These are phyloP conservation scores for Capronia americana DNA, from an alignment of 2,329 filamentous ascomycete genomes.

Conservation along the genomic window DNA sequence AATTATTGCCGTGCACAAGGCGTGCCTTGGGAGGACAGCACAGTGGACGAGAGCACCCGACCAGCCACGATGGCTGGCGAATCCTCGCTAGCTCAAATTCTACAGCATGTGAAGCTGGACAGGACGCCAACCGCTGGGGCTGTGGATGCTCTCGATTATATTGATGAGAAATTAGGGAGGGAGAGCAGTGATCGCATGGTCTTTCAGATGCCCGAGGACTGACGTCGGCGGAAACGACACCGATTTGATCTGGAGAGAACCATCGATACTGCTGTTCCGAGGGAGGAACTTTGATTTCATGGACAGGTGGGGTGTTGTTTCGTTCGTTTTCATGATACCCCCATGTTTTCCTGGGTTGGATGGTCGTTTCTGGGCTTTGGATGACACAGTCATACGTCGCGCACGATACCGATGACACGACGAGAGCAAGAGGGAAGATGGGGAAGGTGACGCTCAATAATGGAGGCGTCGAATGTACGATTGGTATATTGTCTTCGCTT, in stretches of 20 bases:
- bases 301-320: not conserved
- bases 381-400: not conserved
- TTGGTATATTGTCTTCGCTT: not conserved
- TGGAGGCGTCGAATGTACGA: not conserved
- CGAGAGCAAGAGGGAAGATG: not conserved
- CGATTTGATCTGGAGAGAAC: not conserved
- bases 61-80: conserved; percentile 23
- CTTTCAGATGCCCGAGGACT: conserved; percentile 37
- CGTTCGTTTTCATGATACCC: conserved; percentile 4
- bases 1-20: conserved; percentile 54
- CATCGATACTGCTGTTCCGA: not conserved
- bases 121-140: conserved; percentile 28
- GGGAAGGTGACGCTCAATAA: not conserved
- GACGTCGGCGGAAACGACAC: conserved; percentile 1
- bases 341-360: conserved; percentile 1
- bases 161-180: conserved; percentile 36
- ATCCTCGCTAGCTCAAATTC: conserved; percentile 32
- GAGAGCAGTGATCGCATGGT: conserved; percentile 14
- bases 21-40: conserved; percentile 34
- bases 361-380: not conserved
- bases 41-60: conserved; percentile 19
- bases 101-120: conserved; percentile 37
- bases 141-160: conserved; percentile 23
- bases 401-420: not conserved
- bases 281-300: not conserved